Evolutionary conservation across 306 rosid species (phyloP).

Genomic region (Clitoria ternatea): DNA sequence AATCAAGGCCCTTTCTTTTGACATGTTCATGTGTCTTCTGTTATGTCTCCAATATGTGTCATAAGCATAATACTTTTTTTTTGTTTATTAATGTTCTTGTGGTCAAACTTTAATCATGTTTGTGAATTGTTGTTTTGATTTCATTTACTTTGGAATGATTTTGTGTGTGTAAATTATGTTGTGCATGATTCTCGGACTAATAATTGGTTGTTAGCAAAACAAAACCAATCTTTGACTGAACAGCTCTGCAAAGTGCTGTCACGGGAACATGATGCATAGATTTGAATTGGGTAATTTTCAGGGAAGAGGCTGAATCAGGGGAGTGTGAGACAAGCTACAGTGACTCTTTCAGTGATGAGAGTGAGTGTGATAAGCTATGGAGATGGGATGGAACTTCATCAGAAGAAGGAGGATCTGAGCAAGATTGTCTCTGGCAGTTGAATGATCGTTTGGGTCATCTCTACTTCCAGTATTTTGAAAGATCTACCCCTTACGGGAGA

Average conservation of each 20-base stretch:
- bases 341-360: slow-evolving; percentile 73
- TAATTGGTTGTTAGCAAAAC: not conserved
- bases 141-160: not conserved
- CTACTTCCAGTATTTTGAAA: slow-evolving; percentile 73
- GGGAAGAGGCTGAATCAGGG: slow-evolving; percentile 75
- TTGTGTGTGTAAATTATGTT: slow-evolving; percentile 2
- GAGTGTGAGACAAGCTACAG: slow-evolving; percentile 77
- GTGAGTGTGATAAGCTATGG: slow-evolving; percentile 81
- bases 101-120: not conserved
- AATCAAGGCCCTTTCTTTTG: not conserved
- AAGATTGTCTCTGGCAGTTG: slow-evolving; percentile 37
- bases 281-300: slow-evolving; percentile 28
- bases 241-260: not conserved
- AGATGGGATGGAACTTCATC: slow-evolving; percentile 83
- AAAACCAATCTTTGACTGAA: not conserved
- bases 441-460: slow-evolving; percentile 63
- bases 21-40: not conserved
- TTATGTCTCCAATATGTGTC: not conserved
- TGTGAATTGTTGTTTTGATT: not conserved
- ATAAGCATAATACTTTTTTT: not conserved
- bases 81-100: not conserved
- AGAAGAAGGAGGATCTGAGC: slow-evolving; percentile 76
- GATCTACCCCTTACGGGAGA: slow-evolving; percentile 82
- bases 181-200: not conserved
- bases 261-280: not conserved